phyloP scores from a whole-genome alignment of 257 asterid species.

The Echium plantagineum region DNA sequence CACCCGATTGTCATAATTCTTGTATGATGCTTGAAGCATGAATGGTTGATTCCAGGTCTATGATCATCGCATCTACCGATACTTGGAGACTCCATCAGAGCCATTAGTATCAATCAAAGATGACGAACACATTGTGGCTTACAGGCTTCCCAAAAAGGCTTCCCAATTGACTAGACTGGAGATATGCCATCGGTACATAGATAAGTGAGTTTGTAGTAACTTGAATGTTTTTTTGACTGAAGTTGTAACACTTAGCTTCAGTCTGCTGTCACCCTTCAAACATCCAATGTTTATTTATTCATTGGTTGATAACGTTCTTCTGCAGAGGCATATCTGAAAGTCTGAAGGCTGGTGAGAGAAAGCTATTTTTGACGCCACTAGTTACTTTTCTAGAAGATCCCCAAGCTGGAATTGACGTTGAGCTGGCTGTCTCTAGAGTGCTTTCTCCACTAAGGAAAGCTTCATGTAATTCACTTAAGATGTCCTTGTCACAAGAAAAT shows the following conservation, averaged over 20 bases:
- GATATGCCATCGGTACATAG: slow-evolving; percentile 64
- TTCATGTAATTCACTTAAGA: slow-evolving; percentile 24
- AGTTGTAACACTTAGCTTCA: too few relatives aligned
- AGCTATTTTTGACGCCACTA: slow-evolving; percentile 75
- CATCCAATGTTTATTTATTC: background rate
- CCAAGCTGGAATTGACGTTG: background rate
- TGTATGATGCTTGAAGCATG: slow-evolving; percentile 12
- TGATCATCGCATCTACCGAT: slow-evolving; percentile 64
- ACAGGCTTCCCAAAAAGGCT: slow-evolving; percentile 60
- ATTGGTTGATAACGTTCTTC: slow-evolving; percentile 7
- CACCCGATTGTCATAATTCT: background rate
- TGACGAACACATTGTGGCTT: slow-evolving; percentile 87
- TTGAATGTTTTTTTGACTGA: background rate
- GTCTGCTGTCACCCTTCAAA: background rate
- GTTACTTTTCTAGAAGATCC: slow-evolving; percentile 76
- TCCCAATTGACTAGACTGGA: slow-evolving; percentile 54
- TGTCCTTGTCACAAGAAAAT: slow-evolving; percentile 25
- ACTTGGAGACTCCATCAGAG: slow-evolving; percentile 75
- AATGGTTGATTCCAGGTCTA: slow-evolving; percentile 46
- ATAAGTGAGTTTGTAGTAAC: slow-evolving; percentile 38
- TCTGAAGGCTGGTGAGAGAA: slow-evolving; percentile 46
- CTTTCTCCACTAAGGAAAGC: slow-evolving; percentile 35
- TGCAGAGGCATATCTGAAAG: slow-evolving; percentile 30
- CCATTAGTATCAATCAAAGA: slow-evolving; percentile 57
- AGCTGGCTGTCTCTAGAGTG: too few relatives aligned